These are phyloP conservation scores for Phialophora tarda DNA, from an alignment of 2,329 filamentous ascomycete species.

Conservation along the genomic window DNA sequence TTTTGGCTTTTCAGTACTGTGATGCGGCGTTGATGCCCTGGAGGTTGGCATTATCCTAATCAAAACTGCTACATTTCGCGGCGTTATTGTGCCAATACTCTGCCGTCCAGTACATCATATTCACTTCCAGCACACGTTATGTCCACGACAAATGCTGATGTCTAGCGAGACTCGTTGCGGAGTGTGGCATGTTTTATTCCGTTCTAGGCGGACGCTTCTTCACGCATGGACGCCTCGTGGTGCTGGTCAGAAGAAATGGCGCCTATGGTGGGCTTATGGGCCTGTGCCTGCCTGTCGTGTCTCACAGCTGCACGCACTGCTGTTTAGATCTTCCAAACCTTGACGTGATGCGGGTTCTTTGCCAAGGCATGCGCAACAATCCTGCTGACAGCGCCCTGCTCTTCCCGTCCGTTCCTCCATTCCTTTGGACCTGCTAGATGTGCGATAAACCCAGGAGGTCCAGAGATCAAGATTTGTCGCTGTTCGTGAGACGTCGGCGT, in stretches of 20 bases:
- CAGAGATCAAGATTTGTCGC: conserved; percentile 81
- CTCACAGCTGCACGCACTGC: background rate
- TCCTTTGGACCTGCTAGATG: conserved; percentile 78
- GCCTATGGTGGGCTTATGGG: background rate
- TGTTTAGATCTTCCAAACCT: conserved; percentile 38
- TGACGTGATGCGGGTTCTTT: conserved; percentile 31
- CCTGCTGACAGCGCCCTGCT: conserved; percentile 37
- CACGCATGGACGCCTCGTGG: background rate
- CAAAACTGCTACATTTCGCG: background rate
- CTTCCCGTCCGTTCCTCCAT: conserved; percentile 36
- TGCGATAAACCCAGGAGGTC: conserved; percentile 86
- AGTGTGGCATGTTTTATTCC: background rate
- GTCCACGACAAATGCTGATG: background rate
- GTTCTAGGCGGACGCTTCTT: background rate
- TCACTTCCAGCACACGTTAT: background rate
- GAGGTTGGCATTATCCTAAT: background rate
- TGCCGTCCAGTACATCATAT: background rate
- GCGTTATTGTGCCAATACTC: background rate
- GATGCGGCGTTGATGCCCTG: background rate
- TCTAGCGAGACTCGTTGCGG: background rate
- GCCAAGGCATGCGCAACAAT: conserved; percentile 34
- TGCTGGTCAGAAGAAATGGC: background rate
- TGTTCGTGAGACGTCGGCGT: conserved; percentile 48
- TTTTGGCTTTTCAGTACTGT: background rate
- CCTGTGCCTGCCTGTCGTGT: background rate